These are phyloP conservation scores for Boletus hoseneyae DNA, from an alignment of 1,284 basidiomycete genomes.

Conservation along the genomic window DNA sequence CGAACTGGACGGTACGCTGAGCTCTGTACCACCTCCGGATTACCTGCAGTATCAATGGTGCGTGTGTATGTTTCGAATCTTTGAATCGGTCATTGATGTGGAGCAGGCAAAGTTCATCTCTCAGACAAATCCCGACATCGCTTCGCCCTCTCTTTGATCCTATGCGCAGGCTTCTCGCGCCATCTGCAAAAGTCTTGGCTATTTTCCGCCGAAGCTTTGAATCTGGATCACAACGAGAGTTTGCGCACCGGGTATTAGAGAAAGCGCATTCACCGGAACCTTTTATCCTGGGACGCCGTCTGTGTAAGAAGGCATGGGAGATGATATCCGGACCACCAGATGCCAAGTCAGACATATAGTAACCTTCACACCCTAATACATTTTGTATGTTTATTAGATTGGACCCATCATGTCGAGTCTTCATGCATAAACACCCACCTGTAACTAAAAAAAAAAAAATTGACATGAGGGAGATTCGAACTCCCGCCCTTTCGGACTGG, in stretches of 20 bases:
- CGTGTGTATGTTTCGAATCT: constrained; percentile 4
- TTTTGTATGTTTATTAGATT: constrained; percentile 15
- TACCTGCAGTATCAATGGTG: constrained; percentile 26
- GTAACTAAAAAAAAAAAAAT: constrained; percentile 16
- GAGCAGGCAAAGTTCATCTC: constrained; percentile 30
- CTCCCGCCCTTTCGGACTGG: constrained; percentile 45
- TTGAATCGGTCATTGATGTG: constrained; percentile 5
- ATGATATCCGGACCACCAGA: constrained; percentile 40
- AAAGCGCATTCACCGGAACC: constrained; percentile 54
- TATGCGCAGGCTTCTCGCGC: constrained; percentile 46
- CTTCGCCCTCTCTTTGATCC: constrained; percentile 41
- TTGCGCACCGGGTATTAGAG: constrained; percentile 50
- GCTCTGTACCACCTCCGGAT: constrained; percentile 21
- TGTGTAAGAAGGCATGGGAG: constrained; percentile 44
- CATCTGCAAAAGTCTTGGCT: constrained; percentile 44
- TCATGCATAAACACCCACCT: too few relatives aligned
- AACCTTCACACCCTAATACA: constrained; percentile 24
- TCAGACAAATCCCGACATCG: constrained; percentile 36
- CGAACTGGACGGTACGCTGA: constrained; percentile 29
- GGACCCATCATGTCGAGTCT: background rate
- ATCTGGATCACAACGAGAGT: constrained; percentile 49
- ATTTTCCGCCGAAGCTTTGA: constrained; percentile 47
- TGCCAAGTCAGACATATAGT: constrained; percentile 25
- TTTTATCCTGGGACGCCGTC: constrained; percentile 47
- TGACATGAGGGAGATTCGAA: constrained; percentile 46